These are phyloP conservation scores for Neophaeococcomyces mojaviensis DNA, from an alignment of 2,329 filamentous ascomycete genomes.

Conservation along the genomic window DNA sequence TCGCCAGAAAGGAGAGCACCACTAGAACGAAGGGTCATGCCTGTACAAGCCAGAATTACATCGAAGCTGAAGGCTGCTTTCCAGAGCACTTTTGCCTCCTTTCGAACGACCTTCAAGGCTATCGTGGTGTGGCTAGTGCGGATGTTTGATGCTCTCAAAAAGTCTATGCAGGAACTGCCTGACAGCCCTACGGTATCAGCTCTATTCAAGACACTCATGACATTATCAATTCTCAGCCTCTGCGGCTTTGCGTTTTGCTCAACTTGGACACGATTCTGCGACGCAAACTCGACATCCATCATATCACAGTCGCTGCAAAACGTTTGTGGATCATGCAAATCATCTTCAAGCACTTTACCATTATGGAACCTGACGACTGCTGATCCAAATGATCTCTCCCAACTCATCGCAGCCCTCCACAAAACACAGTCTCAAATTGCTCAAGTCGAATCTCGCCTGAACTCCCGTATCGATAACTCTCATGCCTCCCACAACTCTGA, in stretches of 20 bases:
- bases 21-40: too few relatives aligned
- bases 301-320: constrained; percentile 15
- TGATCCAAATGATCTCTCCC: constrained; percentile 12
- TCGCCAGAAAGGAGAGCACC: too few relatives aligned
- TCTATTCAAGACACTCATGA: constrained; percentile 12
- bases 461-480: constrained; percentile 14
- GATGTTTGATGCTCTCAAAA: constrained; percentile 8
- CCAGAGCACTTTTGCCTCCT: too few relatives aligned
- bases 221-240: constrained; percentile 7
- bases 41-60: too few relatives aligned
- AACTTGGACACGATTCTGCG: constrained; percentile 16
- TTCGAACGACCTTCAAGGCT: too few relatives aligned
- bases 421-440: constrained; percentile 18
- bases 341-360: background rate
- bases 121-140: constrained; percentile 11
- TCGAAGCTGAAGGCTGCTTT: too few relatives aligned
- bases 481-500: constrained; percentile 12
- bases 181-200: constrained; percentile 13
- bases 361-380: constrained; percentile 14
- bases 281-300: constrained; percentile 15
- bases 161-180: constrained; percentile 14
- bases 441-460: constrained; percentile 15
- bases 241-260: constrained; percentile 16
- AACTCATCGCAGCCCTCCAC: constrained; percentile 14
- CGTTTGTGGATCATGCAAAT: constrained; percentile 17